These are phyloP conservation scores for Mycena latifolia DNA, from an alignment of 768 basidiomycete species.

Conservation along the genomic window DNA sequence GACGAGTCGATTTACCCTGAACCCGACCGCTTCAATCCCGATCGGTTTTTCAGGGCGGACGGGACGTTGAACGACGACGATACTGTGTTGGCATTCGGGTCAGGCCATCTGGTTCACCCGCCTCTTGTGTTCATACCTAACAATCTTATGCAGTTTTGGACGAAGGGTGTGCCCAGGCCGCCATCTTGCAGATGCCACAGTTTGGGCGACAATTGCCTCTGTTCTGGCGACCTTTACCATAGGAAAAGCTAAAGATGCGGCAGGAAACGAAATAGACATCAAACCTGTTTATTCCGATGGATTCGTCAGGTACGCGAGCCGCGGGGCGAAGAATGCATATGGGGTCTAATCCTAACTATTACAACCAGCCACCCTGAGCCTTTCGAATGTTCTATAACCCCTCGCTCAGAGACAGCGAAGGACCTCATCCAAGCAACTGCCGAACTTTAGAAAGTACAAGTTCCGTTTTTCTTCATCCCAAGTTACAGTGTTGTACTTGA, in stretches of 20 bases:
- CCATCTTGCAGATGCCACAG: slow-evolving; percentile 10
- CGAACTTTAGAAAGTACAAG: neutral
- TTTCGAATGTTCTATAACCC: slow-evolving; percentile 18
- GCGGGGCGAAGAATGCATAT: neutral
- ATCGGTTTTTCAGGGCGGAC: slow-evolving; percentile 41
- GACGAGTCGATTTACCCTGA: slow-evolving; percentile 44
- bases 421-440: slow-evolving; percentile 11
- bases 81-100: slow-evolving; percentile 27
- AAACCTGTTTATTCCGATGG: slow-evolving; percentile 15
- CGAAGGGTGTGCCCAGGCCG: slow-evolving; percentile 25
- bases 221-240: slow-evolving; percentile 22
- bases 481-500: too few relatives aligned
- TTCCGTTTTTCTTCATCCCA: too few relatives aligned
- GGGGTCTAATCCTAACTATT: too few relatives aligned
- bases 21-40: slow-evolving; percentile 44
- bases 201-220: slow-evolving; percentile 19
- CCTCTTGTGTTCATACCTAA: neutral
- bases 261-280: slow-evolving; percentile 61
- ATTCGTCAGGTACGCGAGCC: neutral
- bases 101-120: neutral
- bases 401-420: slow-evolving; percentile 16
- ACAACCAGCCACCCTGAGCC: slow-evolving; percentile 12
- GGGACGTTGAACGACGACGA: slow-evolving; percentile 21
- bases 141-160: slow-evolving; percentile 15
- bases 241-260: slow-evolving; percentile 47